phyloP scores from a whole-genome alignment of 2,329 filamentous ascomycete genomes.

The Xylariaceae sp. region DNA sequence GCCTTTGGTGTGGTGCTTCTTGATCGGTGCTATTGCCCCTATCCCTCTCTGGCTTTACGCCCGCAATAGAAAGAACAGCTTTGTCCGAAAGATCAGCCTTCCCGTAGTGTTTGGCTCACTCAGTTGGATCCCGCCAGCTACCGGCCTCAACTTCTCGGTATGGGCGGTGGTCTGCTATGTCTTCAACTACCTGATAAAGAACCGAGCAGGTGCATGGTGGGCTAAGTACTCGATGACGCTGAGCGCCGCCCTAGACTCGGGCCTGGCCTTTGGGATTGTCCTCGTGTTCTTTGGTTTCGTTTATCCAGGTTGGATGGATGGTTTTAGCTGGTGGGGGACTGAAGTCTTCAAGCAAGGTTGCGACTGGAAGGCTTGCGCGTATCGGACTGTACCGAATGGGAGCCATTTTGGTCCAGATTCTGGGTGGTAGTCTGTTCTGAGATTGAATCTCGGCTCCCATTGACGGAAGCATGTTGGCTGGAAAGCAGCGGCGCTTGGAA shows the following conservation, averaged over 20 bases:
- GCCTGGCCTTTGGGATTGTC: conserved; percentile 74
- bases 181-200: conserved; percentile 74
- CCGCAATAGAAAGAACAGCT: conserved; percentile 52
- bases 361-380: conserved; percentile 78
- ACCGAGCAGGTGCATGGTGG: conserved; percentile 72
- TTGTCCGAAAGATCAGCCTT: conserved; percentile 72
- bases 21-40: conserved; percentile 68
- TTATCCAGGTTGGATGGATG: conserved; percentile 69
- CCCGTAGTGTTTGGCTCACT: conserved; percentile 79
- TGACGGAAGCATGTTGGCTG: not conserved
- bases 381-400: conserved; percentile 57
- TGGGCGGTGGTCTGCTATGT: conserved; percentile 81
- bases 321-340: conserved; percentile 83
- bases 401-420: conserved; percentile 59
- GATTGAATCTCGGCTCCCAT: not conserved
- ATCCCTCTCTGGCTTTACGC: conserved; percentile 69
- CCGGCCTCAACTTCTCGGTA: conserved; percentile 80
- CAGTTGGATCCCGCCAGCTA: conserved; percentile 81
- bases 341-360: conserved; percentile 80
- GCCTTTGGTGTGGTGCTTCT: conserved; percentile 74
- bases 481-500: not conserved
- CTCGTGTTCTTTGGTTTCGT: conserved; percentile 82
- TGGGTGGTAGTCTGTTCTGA: conserved; percentile 41
- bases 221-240: conserved; percentile 88
- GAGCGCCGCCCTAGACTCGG: conserved; percentile 75